Base-by-base conservation (phyloP, 148 eudicot genomes). In the Cornus kousa region DNA sequence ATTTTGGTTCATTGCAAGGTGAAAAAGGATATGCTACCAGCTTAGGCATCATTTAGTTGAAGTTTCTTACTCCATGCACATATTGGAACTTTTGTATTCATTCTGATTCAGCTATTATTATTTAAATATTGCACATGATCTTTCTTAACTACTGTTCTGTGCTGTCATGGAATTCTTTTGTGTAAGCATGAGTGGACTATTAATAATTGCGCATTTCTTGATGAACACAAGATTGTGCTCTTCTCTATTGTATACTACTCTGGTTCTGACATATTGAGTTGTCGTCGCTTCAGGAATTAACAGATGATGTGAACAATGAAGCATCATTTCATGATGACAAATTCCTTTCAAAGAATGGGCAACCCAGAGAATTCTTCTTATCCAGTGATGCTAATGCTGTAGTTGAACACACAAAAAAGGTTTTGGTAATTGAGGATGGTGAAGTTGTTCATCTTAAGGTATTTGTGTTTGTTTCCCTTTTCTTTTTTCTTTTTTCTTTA, bases 391-490 rank as follows among this genome's bases (percentile, higher is more conserved):
- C 97, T 73, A 87, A 89, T 85, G 99, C 97, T 78, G 80, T 95
- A 71, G 90, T 95, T 76, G 99, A 95, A 74, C 97, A 95, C 86
- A 95, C 99, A 24, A 95, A 91, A 79, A 93, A 89, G 87, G 97
- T 93, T 68, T 85, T 95, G 87, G 92, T 91, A 79, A 90, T 95
- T 70, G 99, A 95, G 83, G 99, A 95, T 86, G 91, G 90, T 64
- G 99, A 95, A 93, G 94, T 95, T 75, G 91, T 95, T 80, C 97
- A 95, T 81, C 80, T 95, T 3, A 93, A 91, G 99, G 99, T 93
- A 93, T 67, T 62, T 43, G 48, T 6, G 48, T 43, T 43, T 43
- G 48, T 43, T 43, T 43, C 48, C 48, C 48, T 35, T 35, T 35
- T 35, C 37, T 35, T 35, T 33, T 33, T 3, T 33, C 3, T 33